A percentile compares a stretch with the other conserved stretches of the same genome.
These are phyloP conservation scores for Kluyveromyces sp. DNA, from an alignment of 1,139 yeast genomes.

Conservation along the genomic window DNA sequence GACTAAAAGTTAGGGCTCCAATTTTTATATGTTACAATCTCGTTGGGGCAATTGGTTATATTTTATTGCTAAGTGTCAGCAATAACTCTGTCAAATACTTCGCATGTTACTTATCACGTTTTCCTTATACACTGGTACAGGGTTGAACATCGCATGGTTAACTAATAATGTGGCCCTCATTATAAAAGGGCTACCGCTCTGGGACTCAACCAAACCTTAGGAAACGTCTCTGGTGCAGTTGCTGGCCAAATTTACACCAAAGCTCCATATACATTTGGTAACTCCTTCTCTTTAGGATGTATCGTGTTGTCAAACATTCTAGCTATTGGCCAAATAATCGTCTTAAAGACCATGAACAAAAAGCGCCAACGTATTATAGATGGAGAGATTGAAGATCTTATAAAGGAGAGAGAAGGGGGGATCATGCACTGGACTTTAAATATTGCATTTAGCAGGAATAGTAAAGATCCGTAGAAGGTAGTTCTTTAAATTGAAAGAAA, in stretches of 20 bases:
- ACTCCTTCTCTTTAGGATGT: slow-evolving; percentile 34
- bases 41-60: slow-evolving; percentile 31
- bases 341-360: slow-evolving; percentile 11
- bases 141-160: slow-evolving; percentile 34
- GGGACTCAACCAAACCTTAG: slow-evolving; percentile 37
- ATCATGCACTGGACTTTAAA: slow-evolving; percentile 22
- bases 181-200: slow-evolving; percentile 37
- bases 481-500: too few relatives aligned
- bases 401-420: slow-evolving; percentile 21
- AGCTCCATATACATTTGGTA: slow-evolving; percentile 35
- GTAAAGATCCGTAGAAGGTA: too few relatives aligned
- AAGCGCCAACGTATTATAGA: slow-evolving; percentile 12
- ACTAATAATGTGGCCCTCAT: slow-evolving; percentile 34
- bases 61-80: slow-evolving; percentile 24
- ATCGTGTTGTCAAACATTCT: slow-evolving; percentile 23
- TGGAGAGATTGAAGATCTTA: slow-evolving; percentile 19
- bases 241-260: slow-evolving; percentile 35
- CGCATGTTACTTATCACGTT: slow-evolving; percentile 34
- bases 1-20: slow-evolving; percentile 13
- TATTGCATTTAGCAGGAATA: slow-evolving; percentile 14
- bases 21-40: slow-evolving; percentile 18
- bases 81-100: slow-evolving; percentile 33
- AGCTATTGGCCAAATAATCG: slow-evolving; percentile 11
- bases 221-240: slow-evolving; percentile 38
- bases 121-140: slow-evolving; percentile 33